A percentile compares a stretch with the other conserved stretches of the same genome.
Evolutionary conservation across 208 protist species (phyloP).

Genomic region (Trypanosoma mega): DNA sequence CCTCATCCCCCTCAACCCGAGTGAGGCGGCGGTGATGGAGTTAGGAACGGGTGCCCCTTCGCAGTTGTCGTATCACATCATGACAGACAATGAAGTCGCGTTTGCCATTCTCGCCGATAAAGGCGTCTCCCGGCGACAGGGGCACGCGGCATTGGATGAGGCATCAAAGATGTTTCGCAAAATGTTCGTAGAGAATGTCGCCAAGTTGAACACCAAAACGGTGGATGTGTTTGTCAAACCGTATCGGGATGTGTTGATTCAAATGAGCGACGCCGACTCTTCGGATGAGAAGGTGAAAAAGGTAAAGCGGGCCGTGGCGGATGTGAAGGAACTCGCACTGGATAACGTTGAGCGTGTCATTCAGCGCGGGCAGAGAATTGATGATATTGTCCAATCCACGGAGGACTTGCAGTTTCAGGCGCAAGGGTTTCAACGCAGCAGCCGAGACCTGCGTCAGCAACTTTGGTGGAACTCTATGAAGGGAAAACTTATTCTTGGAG

Average conservation of each 20-base stretch:
- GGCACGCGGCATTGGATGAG: slow-evolving; percentile 72
- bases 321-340: slow-evolving; percentile 81
- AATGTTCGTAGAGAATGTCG: slow-evolving; percentile 82
- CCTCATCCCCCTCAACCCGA: slow-evolving; percentile 45
- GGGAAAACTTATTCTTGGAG: slow-evolving; percentile 67
- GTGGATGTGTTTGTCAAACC: slow-evolving; percentile 74
- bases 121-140: slow-evolving; percentile 45
- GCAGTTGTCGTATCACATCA: slow-evolving; percentile 78
- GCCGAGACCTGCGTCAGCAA: slow-evolving; percentile 78
- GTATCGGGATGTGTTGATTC: slow-evolving; percentile 60
- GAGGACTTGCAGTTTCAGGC: slow-evolving; percentile 89
- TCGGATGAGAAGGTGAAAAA: slow-evolving; percentile 65
- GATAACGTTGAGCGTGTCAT: slow-evolving; percentile 86
- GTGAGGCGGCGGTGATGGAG: not conserved
- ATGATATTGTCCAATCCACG: slow-evolving; percentile 87
- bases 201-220: slow-evolving; percentile 54
- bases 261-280: slow-evolving; percentile 29
- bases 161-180: slow-evolving; percentile 68
- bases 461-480: slow-evolving; percentile 89
- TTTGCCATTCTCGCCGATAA: slow-evolving; percentile 66
- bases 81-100: slow-evolving; percentile 71
- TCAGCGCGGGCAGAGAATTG: slow-evolving; percentile 77
- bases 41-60: slow-evolving; percentile 19
- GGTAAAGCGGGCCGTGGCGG: slow-evolving; percentile 75
- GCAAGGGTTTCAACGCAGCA: slow-evolving; percentile 84